These are phyloP conservation scores for Fomitopsis betulina DNA, from an alignment of 1,284 basidiomycete genomes.

Conservation along the genomic window DNA sequence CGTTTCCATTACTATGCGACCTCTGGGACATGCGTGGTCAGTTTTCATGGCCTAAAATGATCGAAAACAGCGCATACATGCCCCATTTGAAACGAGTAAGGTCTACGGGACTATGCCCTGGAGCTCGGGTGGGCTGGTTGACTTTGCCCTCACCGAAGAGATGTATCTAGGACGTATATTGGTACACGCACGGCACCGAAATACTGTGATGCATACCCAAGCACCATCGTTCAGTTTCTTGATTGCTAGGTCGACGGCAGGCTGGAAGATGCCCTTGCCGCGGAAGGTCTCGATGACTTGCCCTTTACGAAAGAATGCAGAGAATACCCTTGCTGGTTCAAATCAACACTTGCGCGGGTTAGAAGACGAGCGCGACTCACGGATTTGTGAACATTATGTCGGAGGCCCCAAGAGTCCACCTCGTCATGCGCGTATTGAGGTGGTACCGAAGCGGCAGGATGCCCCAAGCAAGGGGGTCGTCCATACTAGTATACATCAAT, in stretches of 20 bases:
- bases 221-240: slow-evolving; percentile 73
- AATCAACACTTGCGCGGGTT: neutral
- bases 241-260: slow-evolving; percentile 81
- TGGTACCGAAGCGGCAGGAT: slow-evolving; percentile 66
- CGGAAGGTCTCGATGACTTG: slow-evolving; percentile 94
- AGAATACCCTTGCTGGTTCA: slow-evolving; percentile 57
- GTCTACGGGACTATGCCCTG: slow-evolving; percentile 35
- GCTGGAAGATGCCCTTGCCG: slow-evolving; percentile 87
- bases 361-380: slow-evolving; percentile 35
- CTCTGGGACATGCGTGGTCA: slow-evolving; percentile 39
- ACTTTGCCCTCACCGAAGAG: slow-evolving; percentile 94
- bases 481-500: slow-evolving; percentile 41
- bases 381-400: slow-evolving; percentile 97
- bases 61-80: slow-evolving; percentile 52
- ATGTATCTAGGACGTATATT: slow-evolving; percentile 60
- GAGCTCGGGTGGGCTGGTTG: slow-evolving; percentile 56
- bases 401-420: slow-evolving; percentile 88
- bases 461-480: slow-evolving; percentile 83
- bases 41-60: neutral
- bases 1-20: slow-evolving; percentile 82
- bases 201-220: slow-evolving; percentile 60
- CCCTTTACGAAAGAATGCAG: slow-evolving; percentile 83
- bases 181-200: neutral
- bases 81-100: slow-evolving; percentile 96
- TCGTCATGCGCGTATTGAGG: slow-evolving; percentile 53